Evolutionary conservation across 495 filamentous ascomycete genomes (phyloP).

Genomic region (Penicillium ochrochloron): DNA sequence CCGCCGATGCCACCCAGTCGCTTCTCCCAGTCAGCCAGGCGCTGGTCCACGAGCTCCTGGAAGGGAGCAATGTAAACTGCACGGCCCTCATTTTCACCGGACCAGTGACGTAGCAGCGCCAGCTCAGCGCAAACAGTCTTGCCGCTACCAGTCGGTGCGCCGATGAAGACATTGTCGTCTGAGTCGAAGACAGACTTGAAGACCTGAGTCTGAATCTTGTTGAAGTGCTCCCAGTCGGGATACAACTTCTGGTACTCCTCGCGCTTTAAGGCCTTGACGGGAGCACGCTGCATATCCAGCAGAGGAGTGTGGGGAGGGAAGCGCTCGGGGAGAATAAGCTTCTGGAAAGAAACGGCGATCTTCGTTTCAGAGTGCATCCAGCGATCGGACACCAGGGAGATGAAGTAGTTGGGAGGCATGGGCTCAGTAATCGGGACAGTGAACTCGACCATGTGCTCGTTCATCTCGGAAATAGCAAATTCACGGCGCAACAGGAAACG

Average conservation of each 20-base stretch:
- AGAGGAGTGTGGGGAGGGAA: constrained; percentile 93
- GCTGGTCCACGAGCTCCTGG: constrained; percentile 87
- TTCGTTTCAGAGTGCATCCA: constrained; percentile 99
- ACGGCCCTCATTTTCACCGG: constrained; percentile 66
- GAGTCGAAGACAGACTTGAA: constrained; percentile 90
- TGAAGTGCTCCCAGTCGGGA: constrained; percentile 85
- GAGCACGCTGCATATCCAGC: constrained; percentile 87
- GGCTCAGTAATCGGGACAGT: constrained; percentile 96
- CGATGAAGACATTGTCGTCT: constrained; percentile 92
- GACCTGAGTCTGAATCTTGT: constrained; percentile 96
- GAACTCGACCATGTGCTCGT: constrained; percentile 96
- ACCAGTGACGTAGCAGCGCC: constrained; percentile 88
- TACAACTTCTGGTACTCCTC: constrained; percentile 84
- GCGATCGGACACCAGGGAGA: constrained; percentile 88
- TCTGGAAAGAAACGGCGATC: constrained; percentile 90
- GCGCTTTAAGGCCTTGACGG: constrained; percentile 83
- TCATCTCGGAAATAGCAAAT: constrained; percentile 78
- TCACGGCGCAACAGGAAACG: constrained; percentile 89
- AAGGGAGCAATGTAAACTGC: constrained; percentile 96
- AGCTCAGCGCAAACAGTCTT: constrained; percentile 98
- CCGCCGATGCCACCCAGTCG: constrained; percentile 73
- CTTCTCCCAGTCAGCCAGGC: constrained; percentile 80
- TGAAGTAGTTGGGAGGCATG: constrained; percentile 98
- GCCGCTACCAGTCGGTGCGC: constrained; percentile 86
- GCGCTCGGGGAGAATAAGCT: constrained; percentile 90